phyloP scores from a whole-genome alignment of 2,329 filamentous ascomycete genomes.

The Trichoderma breve region DNA sequence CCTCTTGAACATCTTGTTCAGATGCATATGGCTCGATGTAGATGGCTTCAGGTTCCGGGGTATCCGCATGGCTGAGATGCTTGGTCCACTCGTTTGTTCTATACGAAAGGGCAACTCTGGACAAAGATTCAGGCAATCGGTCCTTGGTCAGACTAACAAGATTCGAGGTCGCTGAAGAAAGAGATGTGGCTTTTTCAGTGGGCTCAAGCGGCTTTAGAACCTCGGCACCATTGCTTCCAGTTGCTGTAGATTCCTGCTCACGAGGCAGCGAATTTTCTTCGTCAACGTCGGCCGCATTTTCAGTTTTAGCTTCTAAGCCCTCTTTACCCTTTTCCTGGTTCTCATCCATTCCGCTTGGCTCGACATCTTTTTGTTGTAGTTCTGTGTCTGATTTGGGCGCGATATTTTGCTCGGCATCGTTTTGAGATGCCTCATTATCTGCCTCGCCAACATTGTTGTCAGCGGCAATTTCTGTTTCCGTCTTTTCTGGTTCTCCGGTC shows the following conservation, averaged over 20 bases:
- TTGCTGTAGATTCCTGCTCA: slow-evolving; percentile 4
- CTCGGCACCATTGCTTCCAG: background rate
- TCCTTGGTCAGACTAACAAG: slow-evolving; percentile 55
- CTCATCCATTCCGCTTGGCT: background rate
- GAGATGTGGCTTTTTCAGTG: slow-evolving; percentile 41
- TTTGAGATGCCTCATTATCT: background rate
- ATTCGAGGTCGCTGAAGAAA: slow-evolving; percentile 42
- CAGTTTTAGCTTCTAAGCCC: background rate
- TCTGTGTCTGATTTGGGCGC: background rate
- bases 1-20: slow-evolving; percentile 41
- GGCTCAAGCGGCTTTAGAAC: slow-evolving; percentile 16
- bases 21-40: slow-evolving; percentile 42
- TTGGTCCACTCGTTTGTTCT: slow-evolving; percentile 97
- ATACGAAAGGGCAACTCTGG: slow-evolving; percentile 76
- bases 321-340: background rate
- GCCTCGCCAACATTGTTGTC: background rate
- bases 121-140: slow-evolving; percentile 67
- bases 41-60: slow-evolving; percentile 63
- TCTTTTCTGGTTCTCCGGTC: background rate
- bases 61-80: slow-evolving; percentile 75
- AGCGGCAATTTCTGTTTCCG: background rate
- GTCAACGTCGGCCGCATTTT: background rate
- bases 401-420: background rate
- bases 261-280: slow-evolving; percentile 5
- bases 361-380: background rate